Evolutionary conservation across 768 basidiomycete species (phyloP).

Genomic region (Suillus hirtellus): DNA sequence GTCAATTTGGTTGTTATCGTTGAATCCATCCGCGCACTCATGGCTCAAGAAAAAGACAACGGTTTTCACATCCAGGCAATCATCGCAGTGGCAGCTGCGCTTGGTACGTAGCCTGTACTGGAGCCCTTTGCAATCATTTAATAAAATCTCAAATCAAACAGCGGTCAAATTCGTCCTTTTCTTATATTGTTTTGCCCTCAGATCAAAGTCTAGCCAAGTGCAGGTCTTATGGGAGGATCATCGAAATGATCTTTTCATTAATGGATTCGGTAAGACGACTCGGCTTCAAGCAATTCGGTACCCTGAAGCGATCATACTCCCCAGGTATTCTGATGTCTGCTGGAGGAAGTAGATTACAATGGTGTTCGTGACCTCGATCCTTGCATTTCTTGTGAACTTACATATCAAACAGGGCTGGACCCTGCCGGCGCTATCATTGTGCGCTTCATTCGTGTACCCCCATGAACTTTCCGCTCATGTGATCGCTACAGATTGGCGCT

Average conservation of each 20-base stretch:
- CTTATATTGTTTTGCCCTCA: constrained; percentile 79
- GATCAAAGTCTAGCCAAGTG: constrained; percentile 86
- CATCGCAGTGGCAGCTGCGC: constrained; percentile 78
- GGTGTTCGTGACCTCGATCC: constrained; percentile 60
- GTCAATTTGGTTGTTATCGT: constrained; percentile 92
- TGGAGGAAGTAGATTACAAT: constrained; percentile 74
- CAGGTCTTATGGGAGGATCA: constrained; percentile 97
- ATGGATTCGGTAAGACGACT: constrained; percentile 59
- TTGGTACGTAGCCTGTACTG: constrained; percentile 44
- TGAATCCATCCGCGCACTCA: constrained; percentile 75
- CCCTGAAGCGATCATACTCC: constrained; percentile 9
- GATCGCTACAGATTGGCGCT: constrained; percentile 58
- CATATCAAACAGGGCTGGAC: constrained; percentile 56
- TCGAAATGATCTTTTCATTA: constrained; percentile 88
- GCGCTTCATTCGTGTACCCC: constrained; percentile 27
- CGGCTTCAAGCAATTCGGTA: background rate
- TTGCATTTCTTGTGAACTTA: constrained; percentile 6
- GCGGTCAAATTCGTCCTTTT: constrained; percentile 87
- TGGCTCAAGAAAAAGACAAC: constrained; percentile 55
- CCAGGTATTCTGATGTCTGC: constrained; percentile 81
- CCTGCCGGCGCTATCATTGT: constrained; percentile 78
- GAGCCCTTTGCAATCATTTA: background rate
- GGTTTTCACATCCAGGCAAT: constrained; percentile 81
- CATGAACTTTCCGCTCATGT: constrained; percentile 8
- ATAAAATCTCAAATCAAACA: constrained; percentile 29